These are phyloP conservation scores for Claviceps maximensis DNA, from an alignment of 2,329 filamentous ascomycete species.

Conservation along the genomic window DNA sequence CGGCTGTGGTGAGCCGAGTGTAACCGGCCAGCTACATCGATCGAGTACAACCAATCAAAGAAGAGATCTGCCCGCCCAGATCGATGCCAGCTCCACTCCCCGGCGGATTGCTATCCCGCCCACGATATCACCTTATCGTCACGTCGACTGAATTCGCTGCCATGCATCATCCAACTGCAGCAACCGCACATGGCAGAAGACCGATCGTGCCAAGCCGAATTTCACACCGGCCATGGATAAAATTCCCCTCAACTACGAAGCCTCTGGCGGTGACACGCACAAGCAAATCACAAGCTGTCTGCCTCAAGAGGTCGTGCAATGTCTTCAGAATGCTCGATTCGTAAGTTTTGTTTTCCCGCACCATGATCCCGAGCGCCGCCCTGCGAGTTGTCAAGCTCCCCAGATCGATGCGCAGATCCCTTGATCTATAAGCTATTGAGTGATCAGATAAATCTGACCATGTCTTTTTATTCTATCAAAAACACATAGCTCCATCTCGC, in stretches of 20 bases:
- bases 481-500: slow-evolving; percentile 72
- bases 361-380: neutral
- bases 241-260: slow-evolving; percentile 61
- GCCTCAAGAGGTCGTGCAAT: slow-evolving; percentile 75
- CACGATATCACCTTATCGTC: neutral
- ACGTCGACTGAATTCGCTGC: neutral
- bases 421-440: neutral
- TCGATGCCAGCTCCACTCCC: neutral
- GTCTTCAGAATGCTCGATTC: slow-evolving; percentile 88
- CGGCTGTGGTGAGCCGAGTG: slow-evolving; percentile 21
- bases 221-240: slow-evolving; percentile 35
- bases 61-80: neutral
- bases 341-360: slow-evolving; percentile 37
- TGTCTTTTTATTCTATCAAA: neutral
- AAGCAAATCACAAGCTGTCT: slow-evolving; percentile 56
- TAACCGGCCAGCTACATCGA: slow-evolving; percentile 12
- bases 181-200: neutral
- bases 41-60: neutral
- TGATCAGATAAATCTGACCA: neutral
- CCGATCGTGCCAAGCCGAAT: neutral
- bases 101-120: neutral
- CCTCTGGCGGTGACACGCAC: slow-evolving; percentile 60
- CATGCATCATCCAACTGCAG: neutral
- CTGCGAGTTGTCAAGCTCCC: neutral
- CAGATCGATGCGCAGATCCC: neutral